Conservation (phyloP, 352 stramenopile genomes). For the Phytophthora macrochlamydospora region DNA sequence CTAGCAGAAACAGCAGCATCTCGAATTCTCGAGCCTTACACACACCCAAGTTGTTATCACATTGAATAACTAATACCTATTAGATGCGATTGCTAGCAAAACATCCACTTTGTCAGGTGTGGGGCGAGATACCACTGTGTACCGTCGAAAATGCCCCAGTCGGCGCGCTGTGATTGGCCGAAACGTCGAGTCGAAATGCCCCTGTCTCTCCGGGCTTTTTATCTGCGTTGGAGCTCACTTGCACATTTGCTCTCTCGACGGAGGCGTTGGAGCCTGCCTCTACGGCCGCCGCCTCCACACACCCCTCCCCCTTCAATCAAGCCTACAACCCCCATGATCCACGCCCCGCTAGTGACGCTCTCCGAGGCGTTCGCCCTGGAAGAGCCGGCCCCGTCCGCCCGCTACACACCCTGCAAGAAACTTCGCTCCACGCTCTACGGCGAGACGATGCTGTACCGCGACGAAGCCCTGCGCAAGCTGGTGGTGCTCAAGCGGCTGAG, state of each 20-base stretch:
- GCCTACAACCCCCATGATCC: slow-evolving; percentile 16
- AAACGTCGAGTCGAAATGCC: background rate
- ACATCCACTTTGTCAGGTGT: no score
- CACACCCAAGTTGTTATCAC: background rate
- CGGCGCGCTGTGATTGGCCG: background rate
- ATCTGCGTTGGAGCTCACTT: background rate
- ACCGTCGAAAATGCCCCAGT: background rate
- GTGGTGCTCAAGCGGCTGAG: slow-evolving; percentile 65
- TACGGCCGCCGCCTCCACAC: slow-evolving; percentile 10
- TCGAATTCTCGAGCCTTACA: background rate
- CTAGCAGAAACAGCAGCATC: background rate
- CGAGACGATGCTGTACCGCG: slow-evolving; percentile 56
- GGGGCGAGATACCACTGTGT: background rate
- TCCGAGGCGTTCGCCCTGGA: background rate
- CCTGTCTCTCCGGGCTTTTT: background rate
- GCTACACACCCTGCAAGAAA: slow-evolving; percentile 42
- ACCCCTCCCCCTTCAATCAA: background rate
- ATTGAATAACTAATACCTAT: background rate
- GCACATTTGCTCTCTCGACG: background rate
- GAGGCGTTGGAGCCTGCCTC: slow-evolving; percentile 25
- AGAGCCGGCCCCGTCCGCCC: slow-evolving; percentile 16
- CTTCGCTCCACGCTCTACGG: slow-evolving; percentile 59
- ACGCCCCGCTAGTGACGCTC: slow-evolving; percentile 22
- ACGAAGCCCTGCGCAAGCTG: slow-evolving; percentile 38
- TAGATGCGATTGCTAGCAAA: background rate